Conservation (phyloP, 2,329 filamentous ascomycete species). For the Dactylellina cionopaga region DNA sequence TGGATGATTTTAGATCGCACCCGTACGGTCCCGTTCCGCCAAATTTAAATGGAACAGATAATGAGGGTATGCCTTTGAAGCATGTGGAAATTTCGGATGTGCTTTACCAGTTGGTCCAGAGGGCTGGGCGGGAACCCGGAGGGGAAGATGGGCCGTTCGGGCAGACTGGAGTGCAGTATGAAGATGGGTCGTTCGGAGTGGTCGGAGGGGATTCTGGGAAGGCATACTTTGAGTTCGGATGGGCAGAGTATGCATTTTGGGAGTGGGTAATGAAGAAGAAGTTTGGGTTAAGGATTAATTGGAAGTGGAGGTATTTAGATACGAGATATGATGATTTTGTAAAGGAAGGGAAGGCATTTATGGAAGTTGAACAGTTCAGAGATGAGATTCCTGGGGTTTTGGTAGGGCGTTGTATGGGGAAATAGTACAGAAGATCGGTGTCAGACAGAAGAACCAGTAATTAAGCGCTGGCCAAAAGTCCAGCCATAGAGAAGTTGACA, state of each 20-base stretch:
- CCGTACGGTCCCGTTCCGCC: constrained; percentile 39
- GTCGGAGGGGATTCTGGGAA: constrained; percentile 16
- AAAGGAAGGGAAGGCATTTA: constrained; percentile 19
- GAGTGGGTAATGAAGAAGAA: constrained; percentile 32
- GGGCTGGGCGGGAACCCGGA: constrained; percentile 16
- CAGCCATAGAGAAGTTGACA: neutral
- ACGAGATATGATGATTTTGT: constrained; percentile 32
- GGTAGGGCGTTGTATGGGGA: neutral
- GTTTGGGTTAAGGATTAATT: constrained; percentile 26
- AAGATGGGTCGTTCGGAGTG: too few relatives aligned
- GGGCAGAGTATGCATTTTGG: constrained; percentile 46
- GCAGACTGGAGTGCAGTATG: neutral
- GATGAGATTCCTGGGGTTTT: constrained; percentile 23
- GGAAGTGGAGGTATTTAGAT: constrained; percentile 36
- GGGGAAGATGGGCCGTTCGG: neutral
- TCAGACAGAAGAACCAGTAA: too few relatives aligned
- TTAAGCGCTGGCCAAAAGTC: too few relatives aligned
- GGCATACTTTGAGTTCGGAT: constrained; percentile 38
- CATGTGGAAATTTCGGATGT: constrained; percentile 37
- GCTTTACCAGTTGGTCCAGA: constrained; percentile 21
- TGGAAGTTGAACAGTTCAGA: constrained; percentile 4
- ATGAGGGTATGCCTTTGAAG: constrained; percentile 26
- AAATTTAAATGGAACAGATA: constrained; percentile 25
- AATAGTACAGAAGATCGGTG: too few relatives aligned
- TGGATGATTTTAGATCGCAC: constrained; percentile 31